Base-by-base conservation (phyloP, 1,139 yeast genomes). In the Suhomyces atakaporum region DNA sequence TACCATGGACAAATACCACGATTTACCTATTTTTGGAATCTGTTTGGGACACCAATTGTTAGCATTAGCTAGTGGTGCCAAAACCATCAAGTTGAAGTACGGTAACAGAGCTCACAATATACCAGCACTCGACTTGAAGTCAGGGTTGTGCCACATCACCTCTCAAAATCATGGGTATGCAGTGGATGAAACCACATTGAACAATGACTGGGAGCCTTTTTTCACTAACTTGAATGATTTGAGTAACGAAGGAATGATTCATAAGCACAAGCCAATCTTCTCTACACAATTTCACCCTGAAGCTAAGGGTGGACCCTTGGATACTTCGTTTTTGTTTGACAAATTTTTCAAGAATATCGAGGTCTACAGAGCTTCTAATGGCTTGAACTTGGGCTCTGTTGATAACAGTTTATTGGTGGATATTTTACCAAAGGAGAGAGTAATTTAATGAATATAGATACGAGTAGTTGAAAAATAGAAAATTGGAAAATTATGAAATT, bases 111-210 rank as follows among this genome's bases (percentile, higher is more conserved):
- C 97, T 16, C 98, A 92, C 67, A 92, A 92, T 66, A 92, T 92
- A 49, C 98, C 98, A 39, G 95, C 97, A 3, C 74, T 90, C 56
- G 97, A 92, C 60, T 66, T 89, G 52, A 73, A 81, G 39, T 84
- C 95, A 15, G 97, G 97, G 40, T 81, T 82, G 61, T 90, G 97
- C 63, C 96, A 92, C 63, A 92, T 92, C 60, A 92, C 98, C 7
- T 90, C 97, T 22, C 98, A 92, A 71, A 92, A 92, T 69, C 98
- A 92, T 61, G 98, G 98, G 45, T 92, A 90, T 58, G 98, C 97
- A 3, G 97, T 92, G 33, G 97, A 90, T 58, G 81, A 84, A 16
- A 48, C 68, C 18, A 85, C 97, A 19, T 74, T 92, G 53, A 81
- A 83, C 35, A 58, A 75, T 24, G 90, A 85, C 38, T 92, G 89